A percentile compares a stretch with the other conserved stretches of the same genome.
Evolutionary conservation across 2,329 filamentous ascomycete genomes (phyloP).

Genomic region (Trichoderma endophyticum): DNA sequence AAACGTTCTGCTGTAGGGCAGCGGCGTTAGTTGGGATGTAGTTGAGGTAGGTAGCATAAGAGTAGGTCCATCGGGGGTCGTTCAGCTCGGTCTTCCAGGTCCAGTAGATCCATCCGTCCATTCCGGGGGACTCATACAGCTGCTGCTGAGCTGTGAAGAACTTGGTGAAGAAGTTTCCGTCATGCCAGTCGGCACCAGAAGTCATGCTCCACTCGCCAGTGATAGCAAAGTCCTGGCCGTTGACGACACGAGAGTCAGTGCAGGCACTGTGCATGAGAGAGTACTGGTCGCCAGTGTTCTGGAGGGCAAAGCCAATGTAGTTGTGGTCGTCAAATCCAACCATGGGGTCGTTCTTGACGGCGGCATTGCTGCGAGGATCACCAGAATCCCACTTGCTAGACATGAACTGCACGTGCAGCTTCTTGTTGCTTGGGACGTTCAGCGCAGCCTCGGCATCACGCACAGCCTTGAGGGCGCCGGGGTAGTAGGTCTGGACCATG

Average conservation of each 20-base stretch:
- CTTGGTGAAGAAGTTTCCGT: conserved; percentile 48
- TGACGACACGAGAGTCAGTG: conserved; percentile 40
- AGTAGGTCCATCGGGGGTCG: conserved; percentile 33
- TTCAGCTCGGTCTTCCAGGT: conserved; percentile 49
- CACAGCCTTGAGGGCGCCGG: conserved; percentile 25
- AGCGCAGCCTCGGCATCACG: conserved; percentile 25
- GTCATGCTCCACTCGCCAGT: conserved; percentile 58
- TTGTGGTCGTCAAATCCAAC: conserved; percentile 56
- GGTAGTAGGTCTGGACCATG: conserved; percentile 25
- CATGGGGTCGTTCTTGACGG: conserved; percentile 38
- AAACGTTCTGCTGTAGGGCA: conserved; percentile 27
- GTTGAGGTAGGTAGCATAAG: conserved; percentile 23
- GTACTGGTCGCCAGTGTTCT: conserved; percentile 20
- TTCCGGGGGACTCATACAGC: conserved; percentile 47
- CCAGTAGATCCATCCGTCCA: conserved; percentile 58
- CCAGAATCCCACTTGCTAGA: conserved; percentile 53
- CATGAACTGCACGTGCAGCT: conserved; percentile 47
- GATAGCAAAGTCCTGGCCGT: conserved; percentile 38
- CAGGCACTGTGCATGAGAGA: conserved; percentile 38
- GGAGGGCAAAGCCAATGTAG: conserved; percentile 35
- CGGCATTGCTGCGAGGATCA: conserved; percentile 20
- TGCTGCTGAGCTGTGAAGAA: conserved; percentile 57
- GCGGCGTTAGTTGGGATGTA: conserved; percentile 26
- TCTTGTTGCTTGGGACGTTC: conserved; percentile 20
- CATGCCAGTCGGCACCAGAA: conserved; percentile 42